Percentiles rank a stretch among this genome's conserved stretches.
Evolutionary conservation across 1,284 basidiomycete genomes (phyloP).

Genomic region (Microbotryum intermedium): DNA sequence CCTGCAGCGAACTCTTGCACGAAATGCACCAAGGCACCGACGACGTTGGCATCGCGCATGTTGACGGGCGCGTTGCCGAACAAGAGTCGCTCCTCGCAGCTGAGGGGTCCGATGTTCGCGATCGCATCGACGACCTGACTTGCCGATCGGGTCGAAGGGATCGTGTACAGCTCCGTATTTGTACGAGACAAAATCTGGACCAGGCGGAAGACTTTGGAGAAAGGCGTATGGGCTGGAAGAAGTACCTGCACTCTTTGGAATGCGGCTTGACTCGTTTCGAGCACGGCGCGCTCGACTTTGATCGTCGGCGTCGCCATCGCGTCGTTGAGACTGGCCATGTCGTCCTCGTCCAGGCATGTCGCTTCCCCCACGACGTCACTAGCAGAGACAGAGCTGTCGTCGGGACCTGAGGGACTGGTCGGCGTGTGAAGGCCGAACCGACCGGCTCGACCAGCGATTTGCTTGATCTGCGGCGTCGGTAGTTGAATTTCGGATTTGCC

Average conservation of each 20-base stretch:
- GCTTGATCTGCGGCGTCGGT: constrained; percentile 77
- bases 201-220: constrained; percentile 44
- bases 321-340: constrained; percentile 55
- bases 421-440: constrained; percentile 65
- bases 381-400: constrained; percentile 22
- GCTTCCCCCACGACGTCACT: constrained; percentile 52
- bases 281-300: constrained; percentile 43
- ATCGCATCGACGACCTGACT: constrained; percentile 37
- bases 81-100: constrained; percentile 24
- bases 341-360: constrained; percentile 59
- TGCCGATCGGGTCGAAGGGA: constrained; percentile 38
- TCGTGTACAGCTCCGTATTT: constrained; percentile 46
- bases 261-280: constrained; percentile 39
- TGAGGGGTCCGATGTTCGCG: constrained; percentile 39
- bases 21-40: constrained; percentile 39
- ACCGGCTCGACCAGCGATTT: constrained; percentile 92
- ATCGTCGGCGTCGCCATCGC: constrained; percentile 45
- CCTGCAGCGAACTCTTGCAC: constrained; percentile 40
- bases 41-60: constrained; percentile 42
- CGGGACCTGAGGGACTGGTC: constrained; percentile 22
- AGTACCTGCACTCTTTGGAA: constrained; percentile 41
- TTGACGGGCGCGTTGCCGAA: constrained; percentile 42
- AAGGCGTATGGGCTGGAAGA: constrained; percentile 39
- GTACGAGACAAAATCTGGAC: constrained; percentile 48
- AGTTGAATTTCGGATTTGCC: constrained; percentile 52